phyloP scores from a whole-genome alignment of 2,329 filamentous ascomycete genomes.

The Fusarium sacchari region DNA sequence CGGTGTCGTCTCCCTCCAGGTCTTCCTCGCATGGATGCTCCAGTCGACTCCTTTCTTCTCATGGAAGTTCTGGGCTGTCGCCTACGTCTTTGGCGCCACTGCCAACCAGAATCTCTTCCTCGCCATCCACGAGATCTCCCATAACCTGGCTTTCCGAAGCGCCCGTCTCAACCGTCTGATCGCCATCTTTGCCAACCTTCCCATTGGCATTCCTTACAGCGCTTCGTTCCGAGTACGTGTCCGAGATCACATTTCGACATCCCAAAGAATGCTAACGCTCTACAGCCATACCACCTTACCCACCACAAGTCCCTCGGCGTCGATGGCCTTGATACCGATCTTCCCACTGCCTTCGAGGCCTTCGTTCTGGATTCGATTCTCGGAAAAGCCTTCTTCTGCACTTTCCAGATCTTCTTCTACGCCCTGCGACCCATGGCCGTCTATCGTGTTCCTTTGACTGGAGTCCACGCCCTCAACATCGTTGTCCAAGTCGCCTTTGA shows the following conservation, averaged over 20 bases:
- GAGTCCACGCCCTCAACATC: constrained; percentile 86
- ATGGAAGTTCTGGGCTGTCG: constrained; percentile 84
- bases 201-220: constrained; percentile 95
- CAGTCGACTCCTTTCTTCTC: constrained; percentile 82
- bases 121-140: constrained; percentile 98
- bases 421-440: constrained; percentile 95
- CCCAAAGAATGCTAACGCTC: constrained; percentile 33
- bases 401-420: constrained; percentile 99
- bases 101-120: constrained; percentile 99
- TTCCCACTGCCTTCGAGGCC: constrained; percentile 91
- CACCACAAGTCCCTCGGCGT: constrained; percentile 99
- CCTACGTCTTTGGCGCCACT: constrained; percentile 92
- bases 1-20: constrained; percentile 83
- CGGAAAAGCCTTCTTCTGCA: constrained; percentile 98
- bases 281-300: constrained; percentile 91
- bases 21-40: constrained; percentile 80
- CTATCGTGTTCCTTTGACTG: constrained; percentile 87
- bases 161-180: constrained; percentile 83
- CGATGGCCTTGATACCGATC: constrained; percentile 93
- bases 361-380: constrained; percentile 93
- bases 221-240: constrained; percentile 85
- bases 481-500: constrained; percentile 82
- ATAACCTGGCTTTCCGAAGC: constrained; percentile 93
- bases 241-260: background rate
- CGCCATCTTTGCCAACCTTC: constrained; percentile 93